Base-by-base conservation (phyloP, 2,329 filamentous ascomycete species). In the Leptosphaerulina australis region DNA sequence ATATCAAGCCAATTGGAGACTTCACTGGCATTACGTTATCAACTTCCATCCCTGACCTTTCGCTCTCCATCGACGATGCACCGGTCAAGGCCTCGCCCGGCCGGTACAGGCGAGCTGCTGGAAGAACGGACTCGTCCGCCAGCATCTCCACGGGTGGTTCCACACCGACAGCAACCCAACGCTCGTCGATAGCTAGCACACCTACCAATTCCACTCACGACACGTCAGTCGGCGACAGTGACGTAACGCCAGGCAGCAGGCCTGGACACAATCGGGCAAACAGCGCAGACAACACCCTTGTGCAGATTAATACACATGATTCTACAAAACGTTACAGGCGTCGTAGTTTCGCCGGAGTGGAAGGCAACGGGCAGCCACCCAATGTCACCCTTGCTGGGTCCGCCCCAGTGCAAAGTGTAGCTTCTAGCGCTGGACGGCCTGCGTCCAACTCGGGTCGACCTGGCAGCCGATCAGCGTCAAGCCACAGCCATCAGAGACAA, bases 271-370 rank as follows among this genome's bases (percentile, higher is more conserved):
- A 64, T 76, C 82, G 77, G 74, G 82, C 69, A 71, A 83, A 71
- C 10, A 87, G 84, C 60, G 81, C 82, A 37, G 90, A 95, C 71
- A 90, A 94, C 62, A 83, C 86, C 68, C 67, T 90, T 52, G 78
- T 80, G 63, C 84, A 79, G 49, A 78, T 80, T 46, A 71, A 78
- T 20, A 70, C 76, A n/a, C 73, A 83, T 14, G 90, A 93, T 21
- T 81, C 88, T 26, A 83, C 86, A 8, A 91, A 88, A 73, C 83
- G 90, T 67, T 88, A 91, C 73, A 83, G 91, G 62, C 85, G 91
- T 67, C 85, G 91, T 59, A 97, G 91, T 74, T 83, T 95, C 76
- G 90, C 90, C 59, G 87, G 84, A 48, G 75, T 87, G 53, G 77
- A 79, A 34, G 72, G 63, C 24, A 66, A 68, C 39, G 64, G 55